A percentile compares a stretch with the other conserved stretches of the same genome.
These are phyloP conservation scores for Cercospora janseana DNA, from an alignment of 2,329 filamentous ascomycete species.

Conservation along the genomic window DNA sequence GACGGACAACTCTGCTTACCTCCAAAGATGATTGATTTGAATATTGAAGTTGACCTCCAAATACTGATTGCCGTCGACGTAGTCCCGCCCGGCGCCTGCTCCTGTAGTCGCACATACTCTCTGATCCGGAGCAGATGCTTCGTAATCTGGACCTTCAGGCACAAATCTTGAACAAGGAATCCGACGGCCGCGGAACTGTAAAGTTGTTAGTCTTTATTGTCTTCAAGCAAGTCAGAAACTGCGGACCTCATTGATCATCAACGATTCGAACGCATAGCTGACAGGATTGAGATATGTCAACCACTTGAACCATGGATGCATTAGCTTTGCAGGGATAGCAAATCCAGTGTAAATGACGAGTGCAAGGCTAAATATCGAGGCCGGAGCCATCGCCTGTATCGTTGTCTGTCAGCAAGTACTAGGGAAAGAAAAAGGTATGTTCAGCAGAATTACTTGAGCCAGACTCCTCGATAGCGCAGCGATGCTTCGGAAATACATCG, in stretches of 20 bases:
- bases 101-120: slow-evolving; percentile 43
- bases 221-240: no score
- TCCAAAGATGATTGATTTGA: no score
- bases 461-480: slow-evolving; percentile 55
- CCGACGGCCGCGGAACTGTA: slow-evolving; percentile 41
- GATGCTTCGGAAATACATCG: slow-evolving; percentile 58
- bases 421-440: no score
- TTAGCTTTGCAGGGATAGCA: slow-evolving; percentile 30
- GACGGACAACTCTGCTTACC: no score
- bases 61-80: slow-evolving; percentile 43
- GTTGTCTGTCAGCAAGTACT: no score
- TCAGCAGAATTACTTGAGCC: no score
- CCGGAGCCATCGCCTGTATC: slow-evolving; percentile 61
- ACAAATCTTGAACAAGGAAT: slow-evolving; percentile 40
- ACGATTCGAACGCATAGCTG: slow-evolving; percentile 62
- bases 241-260: slow-evolving; percentile 58
- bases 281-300: slow-evolving; percentile 54
- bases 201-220: no score
- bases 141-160: slow-evolving; percentile 38
- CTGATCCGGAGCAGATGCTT: slow-evolving; percentile 31
- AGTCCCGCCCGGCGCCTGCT: slow-evolving; percentile 39
- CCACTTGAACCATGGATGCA: slow-evolving; percentile 58
- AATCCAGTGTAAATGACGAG: slow-evolving; percentile 64
- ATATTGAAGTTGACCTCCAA: slow-evolving; percentile 35
- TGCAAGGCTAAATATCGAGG: slow-evolving; percentile 53